Evolutionary conservation across 768 basidiomycete species (phyloP).

Genomic region (Lentinula aciculospora): DNA sequence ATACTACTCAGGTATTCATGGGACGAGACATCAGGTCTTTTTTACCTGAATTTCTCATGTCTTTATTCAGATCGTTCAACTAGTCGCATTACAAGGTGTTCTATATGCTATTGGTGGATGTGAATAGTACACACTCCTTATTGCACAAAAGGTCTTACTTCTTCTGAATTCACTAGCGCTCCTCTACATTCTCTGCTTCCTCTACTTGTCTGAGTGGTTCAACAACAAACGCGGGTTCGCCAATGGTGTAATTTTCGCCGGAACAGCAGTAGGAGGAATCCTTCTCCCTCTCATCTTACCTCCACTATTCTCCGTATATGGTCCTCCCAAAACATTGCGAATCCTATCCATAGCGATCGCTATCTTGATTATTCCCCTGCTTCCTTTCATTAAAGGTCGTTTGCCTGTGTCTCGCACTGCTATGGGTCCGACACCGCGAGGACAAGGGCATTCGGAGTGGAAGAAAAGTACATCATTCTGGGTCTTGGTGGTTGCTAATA

Average conservation of each 20-base stretch:
- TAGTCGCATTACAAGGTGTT: constrained; percentile 22
- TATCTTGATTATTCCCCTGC: constrained; percentile 15
- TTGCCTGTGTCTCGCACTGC: constrained; percentile 13
- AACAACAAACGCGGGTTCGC: constrained; percentile 22
- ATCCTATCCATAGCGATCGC: constrained; percentile 18
- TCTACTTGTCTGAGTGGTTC: constrained; percentile 26
- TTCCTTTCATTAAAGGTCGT: constrained; percentile 22
- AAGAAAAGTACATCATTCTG: constrained; percentile 18
- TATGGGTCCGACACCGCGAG: constrained; percentile 15
- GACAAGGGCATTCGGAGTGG: constrained; percentile 12
- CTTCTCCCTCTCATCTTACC: constrained; percentile 22
- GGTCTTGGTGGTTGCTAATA: constrained; percentile 17
- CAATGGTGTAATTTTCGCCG: constrained; percentile 25
- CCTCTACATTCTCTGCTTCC: constrained; percentile 20
- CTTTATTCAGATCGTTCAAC: constrained; percentile 14
- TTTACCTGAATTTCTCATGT: not conserved
- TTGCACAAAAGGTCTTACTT: not conserved
- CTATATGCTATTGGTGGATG: constrained; percentile 24
- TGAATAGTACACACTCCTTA: not conserved
- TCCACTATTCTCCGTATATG: constrained; percentile 17
- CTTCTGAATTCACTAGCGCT: constrained; percentile 4
- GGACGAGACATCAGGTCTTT: not conserved
- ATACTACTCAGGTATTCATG: constrained; percentile 8
- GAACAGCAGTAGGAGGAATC: constrained; percentile 21
- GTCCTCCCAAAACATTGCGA: constrained; percentile 17